phyloP scores from a whole-genome alignment of 2,329 filamentous ascomycete species.

The Xylariaceae sp. region DNA sequence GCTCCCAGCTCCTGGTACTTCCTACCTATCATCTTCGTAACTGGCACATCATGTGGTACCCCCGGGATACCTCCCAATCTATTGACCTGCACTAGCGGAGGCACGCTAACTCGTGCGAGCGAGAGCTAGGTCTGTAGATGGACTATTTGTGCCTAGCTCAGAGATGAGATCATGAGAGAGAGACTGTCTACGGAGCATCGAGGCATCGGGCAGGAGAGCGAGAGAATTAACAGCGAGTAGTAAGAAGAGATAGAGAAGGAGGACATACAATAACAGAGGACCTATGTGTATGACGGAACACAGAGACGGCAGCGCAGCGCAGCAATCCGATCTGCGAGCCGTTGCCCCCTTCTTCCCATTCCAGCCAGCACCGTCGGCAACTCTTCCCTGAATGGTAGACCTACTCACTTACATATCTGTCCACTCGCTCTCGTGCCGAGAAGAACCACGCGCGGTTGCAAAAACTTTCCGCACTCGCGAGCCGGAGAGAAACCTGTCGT shows the following conservation, averaged over 20 bases:
- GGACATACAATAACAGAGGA: no score
- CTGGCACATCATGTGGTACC: background rate
- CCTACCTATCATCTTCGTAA: background rate
- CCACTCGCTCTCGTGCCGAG: no score
- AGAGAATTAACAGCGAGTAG: background rate
- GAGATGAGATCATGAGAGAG: background rate
- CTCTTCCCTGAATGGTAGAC: slow-evolving; percentile 25
- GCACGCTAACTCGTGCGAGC: background rate
- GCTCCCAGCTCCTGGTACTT: background rate
- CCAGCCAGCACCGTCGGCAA: slow-evolving; percentile 24
- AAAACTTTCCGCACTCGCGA: slow-evolving; percentile 22
- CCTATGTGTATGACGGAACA: slow-evolving; percentile 28
- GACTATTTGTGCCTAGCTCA: background rate
- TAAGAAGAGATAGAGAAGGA: background rate
- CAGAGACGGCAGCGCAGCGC: slow-evolving; percentile 26
- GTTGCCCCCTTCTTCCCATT: slow-evolving; percentile 20
- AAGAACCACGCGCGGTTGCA: slow-evolving; percentile 18
- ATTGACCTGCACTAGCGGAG: background rate
- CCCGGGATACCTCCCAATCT: background rate
- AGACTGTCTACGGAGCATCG: background rate
- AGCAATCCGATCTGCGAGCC: slow-evolving; percentile 27
- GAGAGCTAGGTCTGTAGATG: no score
- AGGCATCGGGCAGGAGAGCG: slow-evolving; percentile 8
- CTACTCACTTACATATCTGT: background rate
- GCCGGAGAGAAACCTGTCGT: slow-evolving; percentile 3